These are phyloP conservation scores for Ophiosphaerella herpotricha DNA, from an alignment of 2,329 filamentous ascomycete species.

Conservation along the genomic window DNA sequence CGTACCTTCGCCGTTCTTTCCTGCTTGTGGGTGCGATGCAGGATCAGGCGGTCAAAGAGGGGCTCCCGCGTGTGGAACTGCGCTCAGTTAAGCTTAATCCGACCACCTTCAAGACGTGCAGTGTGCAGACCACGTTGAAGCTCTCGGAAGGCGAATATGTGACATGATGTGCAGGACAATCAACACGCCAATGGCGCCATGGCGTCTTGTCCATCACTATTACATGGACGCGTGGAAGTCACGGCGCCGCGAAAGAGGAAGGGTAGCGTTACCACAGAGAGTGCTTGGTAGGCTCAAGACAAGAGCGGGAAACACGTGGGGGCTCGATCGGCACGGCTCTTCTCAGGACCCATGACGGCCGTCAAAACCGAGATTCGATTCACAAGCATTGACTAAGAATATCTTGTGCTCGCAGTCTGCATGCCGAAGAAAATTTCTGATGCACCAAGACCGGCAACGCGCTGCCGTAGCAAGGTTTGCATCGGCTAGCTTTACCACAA, in stretches of 20 bases:
- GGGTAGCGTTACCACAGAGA: not conserved
- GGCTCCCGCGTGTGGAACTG: constrained; percentile 36
- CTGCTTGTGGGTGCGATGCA: constrained; percentile 19
- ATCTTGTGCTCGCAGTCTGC: too few species aligned
- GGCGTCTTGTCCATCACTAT: constrained; percentile 4
- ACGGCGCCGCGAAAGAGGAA: not conserved
- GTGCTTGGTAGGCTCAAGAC: constrained; percentile 8
- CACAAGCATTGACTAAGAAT: too few species aligned
- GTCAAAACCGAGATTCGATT: not conserved
- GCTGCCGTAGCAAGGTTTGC: constrained; percentile 5
- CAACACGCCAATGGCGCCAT: constrained; percentile 1
- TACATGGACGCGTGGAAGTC: not conserved
- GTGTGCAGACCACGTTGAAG: not conserved
- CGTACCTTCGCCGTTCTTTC: constrained; percentile 29
- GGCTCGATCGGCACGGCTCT: constrained; percentile 8
- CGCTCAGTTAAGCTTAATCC: constrained; percentile 43
- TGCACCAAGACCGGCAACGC: constrained; percentile 4
- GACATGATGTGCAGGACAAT: not conserved
- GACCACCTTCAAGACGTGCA: constrained; percentile 19
- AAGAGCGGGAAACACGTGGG: constrained; percentile 28
- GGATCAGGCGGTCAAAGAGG: constrained; percentile 9
- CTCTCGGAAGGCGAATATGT: not conserved
- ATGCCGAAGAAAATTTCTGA: constrained; percentile 12
- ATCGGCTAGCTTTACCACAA: constrained; percentile 20
- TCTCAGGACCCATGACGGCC: not conserved